Evolutionary conservation across 1,139 yeast species (phyloP), one percentile per base, ranked within the genome.

Genomic region (Suhomyces wounanorum): DNA sequence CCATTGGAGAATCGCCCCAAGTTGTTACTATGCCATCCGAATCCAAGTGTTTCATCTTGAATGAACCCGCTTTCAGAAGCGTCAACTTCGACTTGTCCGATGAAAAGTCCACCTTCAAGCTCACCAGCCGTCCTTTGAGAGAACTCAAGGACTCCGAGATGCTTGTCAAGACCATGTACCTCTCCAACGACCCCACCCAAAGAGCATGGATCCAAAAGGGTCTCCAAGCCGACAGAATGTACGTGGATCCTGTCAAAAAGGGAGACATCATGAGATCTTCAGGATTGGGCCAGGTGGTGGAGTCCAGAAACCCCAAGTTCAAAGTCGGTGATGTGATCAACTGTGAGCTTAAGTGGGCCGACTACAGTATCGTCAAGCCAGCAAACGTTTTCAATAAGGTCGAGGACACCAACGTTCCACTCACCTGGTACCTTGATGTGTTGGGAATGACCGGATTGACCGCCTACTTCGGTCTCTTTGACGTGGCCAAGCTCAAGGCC

Each of bases 161-260:
- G 8, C 67, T 82, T 35, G 70, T 83, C 26, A 77, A 81, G 63
- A 65, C 73, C 7, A 56, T 79, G 44, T 76, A 74, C 52, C 61
- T 84, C n/a, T 82, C 88, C 38, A 83, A 84, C 59, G 89, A 84
- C 61, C 89, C 89, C 14, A 81, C 86, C 10, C 88, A 83, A 62
- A 79, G 85, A 64, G 75, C 78, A 47, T 84, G 87, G 86, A 82
- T 84, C 46, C 73, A 71, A 52, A 73, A 72, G 51, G 71, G 66
- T 50, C 64, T 73, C 14, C 65, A 75, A 16, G 68, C 72, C 5
- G 73, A 67, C 45, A 70, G 77, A 56, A 69, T 75, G 51, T 84
- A 84, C 60, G 67, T 73, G 9, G 70, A 73, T 4, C 82, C 84
- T 13, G 72, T 80, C 17, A 60, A 67, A 41, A 66, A 73, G 46